Evolutionary conservation across 208 protist species (phyloP).

Genomic region (Naegleria fowleri): DNA sequence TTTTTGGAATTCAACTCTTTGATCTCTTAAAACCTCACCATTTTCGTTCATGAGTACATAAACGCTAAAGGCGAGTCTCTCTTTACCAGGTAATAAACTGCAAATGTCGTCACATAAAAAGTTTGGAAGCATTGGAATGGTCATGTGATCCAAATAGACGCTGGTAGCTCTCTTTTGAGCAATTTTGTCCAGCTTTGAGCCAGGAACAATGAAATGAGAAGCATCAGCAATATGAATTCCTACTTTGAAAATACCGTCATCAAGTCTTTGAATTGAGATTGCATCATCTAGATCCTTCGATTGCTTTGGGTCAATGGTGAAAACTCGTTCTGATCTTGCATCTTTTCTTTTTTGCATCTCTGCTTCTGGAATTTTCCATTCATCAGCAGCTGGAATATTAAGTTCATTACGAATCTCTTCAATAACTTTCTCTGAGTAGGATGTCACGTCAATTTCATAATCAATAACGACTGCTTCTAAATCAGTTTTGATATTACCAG

Average conservation of each 20-base stretch:
- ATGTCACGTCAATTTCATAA: not conserved
- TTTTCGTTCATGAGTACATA: conserved; percentile 63
- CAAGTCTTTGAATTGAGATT: conserved; percentile 5
- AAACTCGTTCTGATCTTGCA: not conserved
- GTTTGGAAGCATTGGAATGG: conserved; percentile 58
- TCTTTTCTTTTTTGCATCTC: not conserved
- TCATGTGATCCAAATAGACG: conserved; percentile 32
- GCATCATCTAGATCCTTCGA: conserved; percentile 37
- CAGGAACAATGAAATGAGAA: conserved; percentile 27
- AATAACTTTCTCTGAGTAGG: not conserved
- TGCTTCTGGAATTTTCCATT: not conserved
- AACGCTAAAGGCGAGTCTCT: conserved; percentile 84
- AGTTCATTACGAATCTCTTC: not conserved
- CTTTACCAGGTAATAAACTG: conserved; percentile 76
- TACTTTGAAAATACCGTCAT: conserved; percentile 17
- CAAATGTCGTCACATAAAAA: conserved; percentile 90
- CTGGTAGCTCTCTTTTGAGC: conserved; percentile 24
- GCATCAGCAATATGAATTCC: conserved; percentile 39
- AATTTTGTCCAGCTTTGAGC: not conserved
- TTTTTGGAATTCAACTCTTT: not conserved
- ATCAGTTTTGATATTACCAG: not conserved
- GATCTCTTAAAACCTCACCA: conserved; percentile 24
- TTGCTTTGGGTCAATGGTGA: conserved; percentile 28
- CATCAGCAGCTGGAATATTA: not conserved
- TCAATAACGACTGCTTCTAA: not conserved